phyloP scores from a whole-genome alignment of 345 rosid genomes.

The Microthlaspi erraticum region DNA sequence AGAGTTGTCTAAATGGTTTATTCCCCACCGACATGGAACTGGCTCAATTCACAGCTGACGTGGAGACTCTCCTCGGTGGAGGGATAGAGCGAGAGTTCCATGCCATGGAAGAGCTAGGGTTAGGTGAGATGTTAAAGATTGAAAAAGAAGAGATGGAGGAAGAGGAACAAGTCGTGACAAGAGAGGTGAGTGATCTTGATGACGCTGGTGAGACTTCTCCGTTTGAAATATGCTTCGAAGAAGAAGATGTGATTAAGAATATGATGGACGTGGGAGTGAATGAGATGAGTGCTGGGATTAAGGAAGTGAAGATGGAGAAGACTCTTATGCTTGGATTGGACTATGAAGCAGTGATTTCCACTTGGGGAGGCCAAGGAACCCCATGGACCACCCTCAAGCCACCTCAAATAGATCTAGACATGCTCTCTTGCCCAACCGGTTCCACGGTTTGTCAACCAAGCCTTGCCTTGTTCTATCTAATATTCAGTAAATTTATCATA shows the following conservation, averaged over 20 bases:
- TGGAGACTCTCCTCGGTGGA: conserved; percentile 82
- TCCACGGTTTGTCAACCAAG: conserved; percentile 52
- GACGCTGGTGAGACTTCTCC: conserved; percentile 50
- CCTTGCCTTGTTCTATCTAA: background rate
- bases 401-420: conserved; percentile 62
- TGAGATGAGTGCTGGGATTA: conserved; percentile 29
- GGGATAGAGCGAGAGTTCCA: conserved; percentile 65
- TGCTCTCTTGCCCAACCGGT: conserved; percentile 56
- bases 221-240: conserved; percentile 66
- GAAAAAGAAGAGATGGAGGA: conserved; percentile 51
- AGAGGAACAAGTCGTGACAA: background rate
- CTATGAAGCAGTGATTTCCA: conserved; percentile 63
- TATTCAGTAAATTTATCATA: background rate
- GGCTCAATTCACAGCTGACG: conserved; percentile 86
- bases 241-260: conserved; percentile 49
- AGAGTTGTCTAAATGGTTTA: conserved; percentile 52
- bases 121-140: conserved; percentile 50
- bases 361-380: conserved; percentile 74
- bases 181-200: conserved; percentile 42
- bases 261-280: conserved; percentile 26
- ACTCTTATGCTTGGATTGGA: conserved; percentile 61
- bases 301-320: conserved; percentile 53
- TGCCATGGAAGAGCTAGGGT: conserved; percentile 72
- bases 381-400: conserved; percentile 74
- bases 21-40: conserved; percentile 83